These are phyloP conservation scores for Auriscalpium vulgare DNA, from an alignment of 768 basidiomycete species.

Conservation along the genomic window DNA sequence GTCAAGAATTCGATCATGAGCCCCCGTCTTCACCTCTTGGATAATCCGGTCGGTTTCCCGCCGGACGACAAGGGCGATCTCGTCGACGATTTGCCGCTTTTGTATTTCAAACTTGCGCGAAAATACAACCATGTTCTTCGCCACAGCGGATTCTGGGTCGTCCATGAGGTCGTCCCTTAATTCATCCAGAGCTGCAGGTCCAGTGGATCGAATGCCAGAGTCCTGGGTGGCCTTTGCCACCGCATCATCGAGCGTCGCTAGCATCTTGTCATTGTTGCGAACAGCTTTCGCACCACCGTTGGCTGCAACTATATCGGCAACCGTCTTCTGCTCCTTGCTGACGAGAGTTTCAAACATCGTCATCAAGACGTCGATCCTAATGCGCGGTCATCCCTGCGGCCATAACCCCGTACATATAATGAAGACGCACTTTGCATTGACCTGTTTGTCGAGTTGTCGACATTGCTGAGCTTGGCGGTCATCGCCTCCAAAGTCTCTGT, in stretches of 20 bases:
- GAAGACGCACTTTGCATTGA: constrained; percentile 8
- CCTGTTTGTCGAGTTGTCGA: constrained; percentile 1
- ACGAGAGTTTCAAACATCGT: constrained; percentile 2
- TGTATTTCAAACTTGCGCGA: constrained; percentile 12
- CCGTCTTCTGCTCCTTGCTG: constrained; percentile 3
- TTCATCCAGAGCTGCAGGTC: constrained; percentile 16
- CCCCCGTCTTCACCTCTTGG: constrained; percentile 12
- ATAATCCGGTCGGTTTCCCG: constrained; percentile 7
- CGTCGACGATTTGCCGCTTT: neutral
- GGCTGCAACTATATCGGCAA: constrained; percentile 4
- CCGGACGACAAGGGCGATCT: constrained; percentile 7
- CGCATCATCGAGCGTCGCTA: constrained; percentile 12
- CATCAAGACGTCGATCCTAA: constrained; percentile 10
- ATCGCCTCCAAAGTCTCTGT: constrained; percentile 16
- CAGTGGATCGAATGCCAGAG: constrained; percentile 1
- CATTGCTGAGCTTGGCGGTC: constrained; percentile 10
- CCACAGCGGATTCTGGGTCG: constrained; percentile 11
- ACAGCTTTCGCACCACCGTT: constrained; percentile 17
- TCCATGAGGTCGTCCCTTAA: constrained; percentile 13
- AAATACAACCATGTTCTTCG: constrained; percentile 11
- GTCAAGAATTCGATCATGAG: constrained; percentile 19
- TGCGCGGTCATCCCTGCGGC: neutral
- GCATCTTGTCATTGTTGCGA: constrained; percentile 10
- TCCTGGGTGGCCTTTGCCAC: constrained; percentile 1
- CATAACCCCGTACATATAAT: neutral